Conservation (phyloP, 306 rosid genomes). For the Vigna nakashimae region DNA sequence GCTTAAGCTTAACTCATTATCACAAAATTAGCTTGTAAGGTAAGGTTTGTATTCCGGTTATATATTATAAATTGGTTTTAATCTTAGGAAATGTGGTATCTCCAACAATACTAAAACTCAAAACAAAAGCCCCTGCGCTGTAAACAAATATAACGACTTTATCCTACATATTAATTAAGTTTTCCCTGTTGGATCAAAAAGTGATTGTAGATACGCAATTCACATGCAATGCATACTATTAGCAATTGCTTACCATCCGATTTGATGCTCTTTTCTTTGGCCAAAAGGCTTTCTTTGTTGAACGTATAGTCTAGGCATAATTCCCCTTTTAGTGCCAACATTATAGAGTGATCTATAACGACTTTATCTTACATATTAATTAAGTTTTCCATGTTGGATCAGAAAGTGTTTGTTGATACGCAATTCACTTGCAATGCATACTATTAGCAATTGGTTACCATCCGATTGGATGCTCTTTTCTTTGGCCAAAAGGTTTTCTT, state of each 20-base stretch:
- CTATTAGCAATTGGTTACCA: constrained; percentile 15
- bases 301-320: not conserved
- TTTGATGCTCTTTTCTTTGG: constrained; percentile 10
- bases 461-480: constrained; percentile 10
- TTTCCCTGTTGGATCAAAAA: constrained; percentile 9
- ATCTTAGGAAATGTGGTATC: too few species aligned
- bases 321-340: constrained; percentile 10
- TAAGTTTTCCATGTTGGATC: not conserved
- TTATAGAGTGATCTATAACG: constrained; percentile 6
- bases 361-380: constrained; percentile 16
- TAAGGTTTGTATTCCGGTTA: too few species aligned
- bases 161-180: constrained; percentile 5
- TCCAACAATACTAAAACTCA: not conserved
- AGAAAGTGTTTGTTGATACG: constrained; percentile 26
- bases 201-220: constrained; percentile 23
- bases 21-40: too few species aligned
- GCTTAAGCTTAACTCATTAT: too few species aligned
- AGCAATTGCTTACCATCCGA: constrained; percentile 16
- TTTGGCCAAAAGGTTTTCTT: constrained; percentile 20
- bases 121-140: constrained; percentile 3
- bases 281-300: constrained; percentile 16
- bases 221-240: constrained; percentile 24
- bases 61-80: too few species aligned
- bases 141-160: constrained; percentile 15
- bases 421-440: constrained; percentile 24